Evolutionary conservation across 2,329 filamentous ascomycete species (phyloP).

Genomic region (Penicillium occitanis): DNA sequence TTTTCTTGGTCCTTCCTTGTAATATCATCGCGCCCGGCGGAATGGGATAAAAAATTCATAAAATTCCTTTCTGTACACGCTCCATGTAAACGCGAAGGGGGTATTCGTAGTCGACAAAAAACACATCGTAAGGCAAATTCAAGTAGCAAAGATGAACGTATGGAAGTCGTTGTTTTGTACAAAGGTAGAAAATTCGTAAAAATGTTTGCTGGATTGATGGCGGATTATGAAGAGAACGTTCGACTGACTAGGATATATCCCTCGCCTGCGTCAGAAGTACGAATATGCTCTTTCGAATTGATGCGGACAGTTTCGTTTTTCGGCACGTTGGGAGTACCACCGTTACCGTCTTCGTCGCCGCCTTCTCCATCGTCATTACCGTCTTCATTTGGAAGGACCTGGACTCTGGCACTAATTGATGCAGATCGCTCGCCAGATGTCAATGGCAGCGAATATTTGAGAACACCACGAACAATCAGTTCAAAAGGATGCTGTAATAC

Average conservation of each 20-base stretch:
- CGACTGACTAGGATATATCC: slow-evolving; percentile 2
- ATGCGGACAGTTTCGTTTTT: slow-evolving; percentile 34
- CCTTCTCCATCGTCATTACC: slow-evolving; percentile 24
- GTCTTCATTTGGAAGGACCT: slow-evolving; percentile 38
- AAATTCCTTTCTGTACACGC: slow-evolving; percentile 19
- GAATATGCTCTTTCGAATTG: slow-evolving; percentile 4
- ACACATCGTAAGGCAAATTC: slow-evolving; percentile 2
- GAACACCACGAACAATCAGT: slow-evolving; percentile 82
- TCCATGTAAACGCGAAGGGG: slow-evolving; percentile 22
- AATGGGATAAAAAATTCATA: slow-evolving; percentile 11
- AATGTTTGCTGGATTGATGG: background rate
- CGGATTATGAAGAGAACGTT: slow-evolving; percentile 9
- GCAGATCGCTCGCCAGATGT: slow-evolving; percentile 56
- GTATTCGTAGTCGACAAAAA: slow-evolving; percentile 19
- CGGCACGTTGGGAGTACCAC: slow-evolving; percentile 18
- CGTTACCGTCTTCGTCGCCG: slow-evolving; percentile 1
- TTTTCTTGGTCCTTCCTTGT: slow-evolving; percentile 14
- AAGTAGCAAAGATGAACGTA: background rate
- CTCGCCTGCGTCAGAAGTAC: background rate
- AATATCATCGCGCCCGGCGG: slow-evolving; percentile 15
- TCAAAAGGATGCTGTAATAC: slow-evolving; percentile 92
- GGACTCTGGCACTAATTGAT: slow-evolving; percentile 44
- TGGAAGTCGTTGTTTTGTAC: slow-evolving; percentile 7
- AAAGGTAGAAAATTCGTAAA: background rate
- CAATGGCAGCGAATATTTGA: slow-evolving; percentile 74